A percentile compares a stretch with the other conserved stretches of the same genome.
phyloP scores from a whole-genome alignment of 495 filamentous ascomycete genomes.

The Xylaria intraflava region DNA sequence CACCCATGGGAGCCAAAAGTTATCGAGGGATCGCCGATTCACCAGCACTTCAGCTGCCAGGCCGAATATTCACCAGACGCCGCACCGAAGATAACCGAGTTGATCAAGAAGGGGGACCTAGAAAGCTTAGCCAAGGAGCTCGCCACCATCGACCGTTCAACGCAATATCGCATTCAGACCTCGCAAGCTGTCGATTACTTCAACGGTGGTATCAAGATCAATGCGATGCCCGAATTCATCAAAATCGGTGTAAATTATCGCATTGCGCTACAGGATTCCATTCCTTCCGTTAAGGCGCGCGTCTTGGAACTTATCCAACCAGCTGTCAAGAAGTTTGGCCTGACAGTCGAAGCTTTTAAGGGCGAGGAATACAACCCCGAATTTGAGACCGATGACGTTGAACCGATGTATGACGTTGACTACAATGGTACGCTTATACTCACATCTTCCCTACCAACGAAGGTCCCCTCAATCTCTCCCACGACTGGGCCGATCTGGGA shows the following conservation, averaged over 20 bases:
- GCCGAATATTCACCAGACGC: conserved; percentile 25
- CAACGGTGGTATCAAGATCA: conserved; percentile 47
- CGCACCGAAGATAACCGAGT: conserved; percentile 25
- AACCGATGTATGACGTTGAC: conserved; percentile 46
- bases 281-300: conserved; percentile 42
- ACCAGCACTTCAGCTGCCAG: conserved; percentile 48
- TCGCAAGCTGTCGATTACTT: conserved; percentile 45
- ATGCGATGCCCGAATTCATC: conserved; percentile 59
- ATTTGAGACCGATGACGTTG: conserved; percentile 26
- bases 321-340: conserved; percentile 48
- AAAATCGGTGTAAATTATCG: conserved; percentile 58
- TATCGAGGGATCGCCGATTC: conserved; percentile 30
- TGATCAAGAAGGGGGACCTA: conserved; percentile 43
- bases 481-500: conserved; percentile 40
- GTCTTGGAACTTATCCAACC: conserved; percentile 43
- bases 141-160: conserved; percentile 35
- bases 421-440: conserved; percentile 47
- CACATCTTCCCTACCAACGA: conserved; percentile 34
- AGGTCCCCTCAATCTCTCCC: conserved; percentile 53
- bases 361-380: conserved; percentile 37
- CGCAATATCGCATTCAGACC: conserved; percentile 58
- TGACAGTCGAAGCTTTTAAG: conserved; percentile 43
- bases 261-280: conserved; percentile 53
- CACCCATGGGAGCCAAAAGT: conserved; percentile 47
- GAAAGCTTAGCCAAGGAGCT: conserved; percentile 54